Evolutionary conservation across 441 rosid genomes (phyloP).

Genomic region (Melastoma candidum): DNA sequence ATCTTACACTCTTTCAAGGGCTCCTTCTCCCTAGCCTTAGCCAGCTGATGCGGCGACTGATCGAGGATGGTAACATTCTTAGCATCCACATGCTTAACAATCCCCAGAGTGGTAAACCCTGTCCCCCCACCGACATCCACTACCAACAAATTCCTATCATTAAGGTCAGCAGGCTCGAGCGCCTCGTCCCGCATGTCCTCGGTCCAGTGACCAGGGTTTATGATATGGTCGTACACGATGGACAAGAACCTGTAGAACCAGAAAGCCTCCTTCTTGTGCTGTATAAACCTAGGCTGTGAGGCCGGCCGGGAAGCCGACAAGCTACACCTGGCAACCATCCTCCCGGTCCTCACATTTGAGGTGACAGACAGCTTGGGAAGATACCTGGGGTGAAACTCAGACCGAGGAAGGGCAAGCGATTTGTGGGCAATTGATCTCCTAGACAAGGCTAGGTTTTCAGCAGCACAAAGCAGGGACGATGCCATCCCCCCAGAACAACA

Average conservation of each 20-base stretch:
- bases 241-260: conserved; percentile 95
- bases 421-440: conserved; percentile 25
- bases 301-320: conserved; percentile 73
- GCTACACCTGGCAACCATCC: conserved; percentile 40
- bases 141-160: conserved; percentile 52
- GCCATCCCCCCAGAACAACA: conserved; percentile 31
- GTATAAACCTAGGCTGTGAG: conserved; percentile 89
- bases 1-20: conserved; percentile 84
- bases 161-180: conserved; percentile 87
- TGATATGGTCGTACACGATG: conserved; percentile 79
- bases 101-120: conserved; percentile 88
- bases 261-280: conserved; percentile 95
- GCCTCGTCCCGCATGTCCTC: conserved; percentile 97
- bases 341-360: conserved; percentile 18
- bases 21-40: conserved; percentile 83
- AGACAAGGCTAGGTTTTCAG: conserved; percentile 31
- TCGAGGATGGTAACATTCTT: conserved; percentile 85
- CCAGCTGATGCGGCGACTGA: conserved; percentile 94
- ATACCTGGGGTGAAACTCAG: conserved; percentile 32
- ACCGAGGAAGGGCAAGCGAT: conserved; percentile 28
- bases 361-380: conserved; percentile 25
- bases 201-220: conserved; percentile 91
- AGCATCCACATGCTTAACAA: conserved; percentile 86
- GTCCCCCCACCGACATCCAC: conserved; percentile 96
- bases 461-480: conserved; percentile 56